A percentile compares a stretch with the other conserved stretches of the same genome.
phyloP scores from a whole-genome alignment of 2,329 filamentous ascomycete species.

The Phaeosphaeria sp. region DNA sequence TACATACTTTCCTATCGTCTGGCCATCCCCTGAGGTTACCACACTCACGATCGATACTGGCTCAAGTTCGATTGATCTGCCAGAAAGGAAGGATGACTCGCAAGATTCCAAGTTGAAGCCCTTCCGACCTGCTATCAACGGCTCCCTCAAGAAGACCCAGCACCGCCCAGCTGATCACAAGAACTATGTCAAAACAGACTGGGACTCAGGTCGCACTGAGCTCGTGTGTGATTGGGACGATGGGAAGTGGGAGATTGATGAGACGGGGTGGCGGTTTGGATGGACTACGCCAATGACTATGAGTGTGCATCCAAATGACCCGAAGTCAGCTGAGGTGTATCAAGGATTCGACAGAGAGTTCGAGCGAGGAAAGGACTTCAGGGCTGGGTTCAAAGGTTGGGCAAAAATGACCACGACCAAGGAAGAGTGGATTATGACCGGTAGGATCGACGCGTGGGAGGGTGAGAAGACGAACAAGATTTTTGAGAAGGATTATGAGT shows the following conservation, averaged over 20 bases:
- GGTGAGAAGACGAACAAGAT: background rate
- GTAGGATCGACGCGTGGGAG: background rate
- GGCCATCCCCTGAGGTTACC: background rate
- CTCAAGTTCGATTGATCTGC: background rate
- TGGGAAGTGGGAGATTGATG: background rate
- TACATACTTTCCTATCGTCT: background rate
- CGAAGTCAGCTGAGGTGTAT: background rate
- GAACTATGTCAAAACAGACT: background rate
- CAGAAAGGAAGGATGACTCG: background rate
- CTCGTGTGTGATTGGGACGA: background rate
- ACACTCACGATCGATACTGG: background rate
- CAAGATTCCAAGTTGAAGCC: background rate
- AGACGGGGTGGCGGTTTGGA: background rate
- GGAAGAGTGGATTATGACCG: background rate
- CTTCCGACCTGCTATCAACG: background rate
- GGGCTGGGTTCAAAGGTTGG: background rate
- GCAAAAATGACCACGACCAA: background rate
- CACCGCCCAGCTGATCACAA: background rate
- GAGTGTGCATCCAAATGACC: background rate
- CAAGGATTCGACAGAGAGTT: background rate
- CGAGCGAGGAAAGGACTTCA: background rate
- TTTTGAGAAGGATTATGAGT: background rate
- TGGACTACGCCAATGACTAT: background rate
- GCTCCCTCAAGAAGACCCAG: background rate
- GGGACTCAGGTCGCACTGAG: background rate